Conservation (phyloP, 2,329 filamentous ascomycete genomes). For the Venturia oleaginea region DNA sequence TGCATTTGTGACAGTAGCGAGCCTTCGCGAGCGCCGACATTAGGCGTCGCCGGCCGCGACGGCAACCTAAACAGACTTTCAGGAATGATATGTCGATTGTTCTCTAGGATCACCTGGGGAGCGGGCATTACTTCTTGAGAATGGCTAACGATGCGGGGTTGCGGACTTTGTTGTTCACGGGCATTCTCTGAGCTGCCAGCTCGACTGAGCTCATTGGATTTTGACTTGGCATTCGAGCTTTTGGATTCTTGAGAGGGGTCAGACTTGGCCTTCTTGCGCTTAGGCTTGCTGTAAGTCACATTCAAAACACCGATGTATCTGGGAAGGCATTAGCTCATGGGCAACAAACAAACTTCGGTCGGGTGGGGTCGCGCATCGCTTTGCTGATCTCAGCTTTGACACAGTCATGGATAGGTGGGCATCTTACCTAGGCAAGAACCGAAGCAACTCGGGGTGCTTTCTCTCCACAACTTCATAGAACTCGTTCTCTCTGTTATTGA, state of each 20-base stretch:
- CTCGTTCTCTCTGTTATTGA: conserved; percentile 96
- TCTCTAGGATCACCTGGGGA: conserved; percentile 85
- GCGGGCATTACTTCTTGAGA: conserved; percentile 66
- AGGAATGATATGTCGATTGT: conserved; percentile 89
- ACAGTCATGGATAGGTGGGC: conserved; percentile 18
- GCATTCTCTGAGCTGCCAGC: conserved; percentile 10
- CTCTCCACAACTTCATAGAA: conserved; percentile 96
- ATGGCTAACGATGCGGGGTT: conserved; percentile 56
- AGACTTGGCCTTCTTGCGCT: conserved; percentile 41
- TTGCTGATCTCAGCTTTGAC: conserved; percentile 33
- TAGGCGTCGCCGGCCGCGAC: conserved; percentile 28
- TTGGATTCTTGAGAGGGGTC: background rate
- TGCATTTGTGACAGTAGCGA: conserved; percentile 26
- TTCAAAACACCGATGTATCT: conserved; percentile 97
- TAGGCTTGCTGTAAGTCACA: conserved; percentile 83
- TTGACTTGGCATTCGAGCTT: conserved; percentile 13
- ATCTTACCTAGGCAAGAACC: conserved; percentile 69
- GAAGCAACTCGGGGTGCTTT: conserved; percentile 78
- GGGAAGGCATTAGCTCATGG: conserved; percentile 26
- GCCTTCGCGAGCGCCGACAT: conserved; percentile 19
- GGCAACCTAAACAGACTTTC: conserved; percentile 67
- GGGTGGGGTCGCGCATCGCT: conserved; percentile 18
- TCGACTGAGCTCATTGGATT: conserved; percentile 13
- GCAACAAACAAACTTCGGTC: background rate
- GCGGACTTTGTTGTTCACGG: conserved; percentile 18